Evolutionary conservation across 164 flowering plant species (phyloP).

Genomic region (Sextonia rubra): DNA sequence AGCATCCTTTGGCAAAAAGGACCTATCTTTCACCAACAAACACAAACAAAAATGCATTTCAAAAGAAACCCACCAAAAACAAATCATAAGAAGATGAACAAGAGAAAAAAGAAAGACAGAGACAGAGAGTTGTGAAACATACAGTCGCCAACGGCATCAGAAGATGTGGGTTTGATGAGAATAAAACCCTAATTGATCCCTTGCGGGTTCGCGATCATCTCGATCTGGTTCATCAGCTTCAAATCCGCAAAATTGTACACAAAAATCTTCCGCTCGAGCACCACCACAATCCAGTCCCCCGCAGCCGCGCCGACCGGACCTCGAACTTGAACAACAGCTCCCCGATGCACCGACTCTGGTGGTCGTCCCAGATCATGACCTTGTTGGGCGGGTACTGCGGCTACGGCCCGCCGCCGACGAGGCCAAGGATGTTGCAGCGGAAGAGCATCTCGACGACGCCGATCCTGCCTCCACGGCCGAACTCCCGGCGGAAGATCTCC

Average conservation of each 20-base stretch:
- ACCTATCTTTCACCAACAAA: slow-evolving; percentile 12
- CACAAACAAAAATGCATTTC: background rate
- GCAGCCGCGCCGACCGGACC: slow-evolving; percentile 51
- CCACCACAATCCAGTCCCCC: slow-evolving; percentile 67
- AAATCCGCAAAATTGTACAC: slow-evolving; percentile 66
- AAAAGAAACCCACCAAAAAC: background rate
- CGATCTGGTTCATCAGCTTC: slow-evolving; percentile 69
- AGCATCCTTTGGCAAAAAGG: slow-evolving; percentile 71
- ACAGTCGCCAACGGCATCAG: slow-evolving; percentile 70
- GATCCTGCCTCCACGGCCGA: slow-evolving; percentile 18
- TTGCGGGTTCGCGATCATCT: slow-evolving; percentile 66
- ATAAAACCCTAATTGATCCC: too few species aligned
- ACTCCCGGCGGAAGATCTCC: slow-evolving; percentile 52
- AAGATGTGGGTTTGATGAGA: too few species aligned
- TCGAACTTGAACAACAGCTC: slow-evolving; percentile 73
- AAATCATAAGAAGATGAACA: background rate
- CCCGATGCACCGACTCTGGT: slow-evolving; percentile 54
- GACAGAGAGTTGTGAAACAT: slow-evolving; percentile 5
- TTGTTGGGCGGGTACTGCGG: slow-evolving; percentile 57
- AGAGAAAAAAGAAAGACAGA: too few species aligned
- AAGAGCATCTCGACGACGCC: slow-evolving; percentile 65
- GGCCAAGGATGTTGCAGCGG: slow-evolving; percentile 55
- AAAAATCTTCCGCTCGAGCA: slow-evolving; percentile 55
- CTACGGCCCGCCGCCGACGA: slow-evolving; percentile 61
- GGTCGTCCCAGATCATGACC: slow-evolving; percentile 73